phyloP scores from a whole-genome alignment of 176 grass and related monocot genomes.

The Carex scoparia region DNA sequence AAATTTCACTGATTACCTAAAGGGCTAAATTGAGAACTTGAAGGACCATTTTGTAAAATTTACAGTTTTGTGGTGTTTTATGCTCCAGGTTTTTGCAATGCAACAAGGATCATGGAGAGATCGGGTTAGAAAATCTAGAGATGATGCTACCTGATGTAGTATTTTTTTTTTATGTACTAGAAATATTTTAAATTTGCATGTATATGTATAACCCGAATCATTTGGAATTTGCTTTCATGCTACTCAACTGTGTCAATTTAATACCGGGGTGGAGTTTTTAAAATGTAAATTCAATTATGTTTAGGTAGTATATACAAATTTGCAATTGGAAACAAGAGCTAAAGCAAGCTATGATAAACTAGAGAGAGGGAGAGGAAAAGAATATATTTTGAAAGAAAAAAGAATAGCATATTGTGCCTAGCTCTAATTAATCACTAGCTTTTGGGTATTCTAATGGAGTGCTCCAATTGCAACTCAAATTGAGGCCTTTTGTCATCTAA shows the following conservation, averaged over 20 bases:
- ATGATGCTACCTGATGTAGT: constrained; percentile 44
- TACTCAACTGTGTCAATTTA: not conserved
- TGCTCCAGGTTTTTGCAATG: constrained; percentile 53
- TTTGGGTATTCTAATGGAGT: constrained; percentile 6
- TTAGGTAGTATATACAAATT: not conserved
- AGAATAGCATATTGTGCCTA: constrained; percentile 5
- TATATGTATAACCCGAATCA: not conserved
- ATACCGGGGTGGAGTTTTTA: too few relatives aligned
- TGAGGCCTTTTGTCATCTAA: constrained; percentile 12
- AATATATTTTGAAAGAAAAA: constrained; percentile 11
- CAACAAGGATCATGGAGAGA: constrained; percentile 89
- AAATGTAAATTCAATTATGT: not conserved
- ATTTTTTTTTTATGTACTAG: not conserved
- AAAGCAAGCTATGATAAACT: constrained; percentile 7
- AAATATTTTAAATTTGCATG: not conserved
- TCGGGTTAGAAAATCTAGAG: constrained; percentile 48
- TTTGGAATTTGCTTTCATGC: not conserved
- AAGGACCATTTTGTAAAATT: not conserved
- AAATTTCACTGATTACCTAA: not conserved
- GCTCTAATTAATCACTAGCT: not conserved
- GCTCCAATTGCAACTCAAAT: constrained; percentile 1
- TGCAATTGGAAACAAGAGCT: constrained; percentile 16
- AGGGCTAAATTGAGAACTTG: not conserved
- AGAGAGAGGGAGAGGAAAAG: not conserved
- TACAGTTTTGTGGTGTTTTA: constrained; percentile 19